Base-by-base conservation (phyloP, 768 basidiomycete species). In the Russula olivacea region DNA sequence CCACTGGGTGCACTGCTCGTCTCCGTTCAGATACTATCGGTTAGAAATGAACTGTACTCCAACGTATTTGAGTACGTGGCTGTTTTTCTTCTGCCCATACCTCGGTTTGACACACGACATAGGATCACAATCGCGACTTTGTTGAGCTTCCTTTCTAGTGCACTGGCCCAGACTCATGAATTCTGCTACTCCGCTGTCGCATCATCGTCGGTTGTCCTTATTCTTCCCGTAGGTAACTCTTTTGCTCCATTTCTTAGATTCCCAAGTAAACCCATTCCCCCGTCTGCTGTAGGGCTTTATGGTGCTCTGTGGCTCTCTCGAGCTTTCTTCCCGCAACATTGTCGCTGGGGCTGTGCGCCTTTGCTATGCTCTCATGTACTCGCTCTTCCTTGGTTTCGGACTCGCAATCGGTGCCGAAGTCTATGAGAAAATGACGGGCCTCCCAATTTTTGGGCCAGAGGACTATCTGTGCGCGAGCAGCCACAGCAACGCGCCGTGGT, bases 141-240 rank as follows among this genome's bases (percentile, higher is more conserved):
- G 28, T 80, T 89, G 72, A 89, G 89, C 58, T 93, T 94, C 74
- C 60, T 91, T 48, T 79, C 90, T 9, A 90, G 88, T 32, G 89
- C 85, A 2, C 75, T 93, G 48, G 86, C 88, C 0, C 78, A 83
- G 15, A 83, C 87, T 0, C 74, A 78, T n/a, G 73, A 78, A 34
- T 84, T 94, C 65, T 94, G 91, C 73, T 93, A 90, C 70, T 84
- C 91, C 0, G 88, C 92, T 0, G 77, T 92, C 59, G 87, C 88
- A 0, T 88, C 88, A 7, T 83, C 82, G 40, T 84, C 88, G 4
- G 83, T 92, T 58, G 88, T 92, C 4, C 80, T 91, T 64, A 92
- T 93, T 66, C 78, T 92, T 3, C 90, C 89, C 5, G 87, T 87
- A 63, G 69, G 82, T 72, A 0, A 54, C 54, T 21, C 10, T 51